Evolutionary conservation across 306 rosid genomes (phyloP).

Genomic region (Astragalus membranaceus): DNA sequence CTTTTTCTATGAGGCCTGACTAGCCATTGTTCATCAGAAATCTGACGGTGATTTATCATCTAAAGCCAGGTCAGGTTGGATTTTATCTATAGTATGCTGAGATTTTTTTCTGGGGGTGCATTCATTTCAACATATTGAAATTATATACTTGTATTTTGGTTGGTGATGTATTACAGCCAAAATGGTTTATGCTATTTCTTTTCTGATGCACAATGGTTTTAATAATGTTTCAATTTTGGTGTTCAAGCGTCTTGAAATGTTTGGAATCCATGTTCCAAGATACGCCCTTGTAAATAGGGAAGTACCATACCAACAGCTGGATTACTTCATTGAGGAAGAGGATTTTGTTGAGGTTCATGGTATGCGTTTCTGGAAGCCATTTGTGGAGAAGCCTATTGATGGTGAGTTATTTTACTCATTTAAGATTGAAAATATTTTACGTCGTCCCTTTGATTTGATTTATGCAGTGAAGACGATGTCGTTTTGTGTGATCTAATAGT

Average conservation of each 20-base stretch:
- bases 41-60: background rate
- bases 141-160: background rate
- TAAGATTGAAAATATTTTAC: constrained; percentile 2
- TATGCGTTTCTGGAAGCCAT: constrained; percentile 93
- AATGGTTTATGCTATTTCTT: constrained; percentile 19
- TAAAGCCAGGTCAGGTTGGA: background rate
- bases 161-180: constrained; percentile 4
- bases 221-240: constrained; percentile 35
- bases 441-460: background rate
- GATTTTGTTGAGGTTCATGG: constrained; percentile 94
- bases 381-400: constrained; percentile 96
- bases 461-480: background rate
- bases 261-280: constrained; percentile 84
- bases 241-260: constrained; percentile 74
- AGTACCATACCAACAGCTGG: constrained; percentile 68
- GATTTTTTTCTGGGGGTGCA: background rate
- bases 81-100: background rate
- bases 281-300: constrained; percentile 88
- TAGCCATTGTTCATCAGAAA: background rate
- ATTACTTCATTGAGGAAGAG: constrained; percentile 84
- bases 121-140: background rate
- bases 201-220: constrained; percentile 9
- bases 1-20: background rate
- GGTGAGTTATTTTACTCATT: constrained; percentile 48
- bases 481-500: constrained; percentile 2